phyloP scores from a whole-genome alignment of 495 filamentous ascomycete species.

The Trichoderma reesei region DNA sequence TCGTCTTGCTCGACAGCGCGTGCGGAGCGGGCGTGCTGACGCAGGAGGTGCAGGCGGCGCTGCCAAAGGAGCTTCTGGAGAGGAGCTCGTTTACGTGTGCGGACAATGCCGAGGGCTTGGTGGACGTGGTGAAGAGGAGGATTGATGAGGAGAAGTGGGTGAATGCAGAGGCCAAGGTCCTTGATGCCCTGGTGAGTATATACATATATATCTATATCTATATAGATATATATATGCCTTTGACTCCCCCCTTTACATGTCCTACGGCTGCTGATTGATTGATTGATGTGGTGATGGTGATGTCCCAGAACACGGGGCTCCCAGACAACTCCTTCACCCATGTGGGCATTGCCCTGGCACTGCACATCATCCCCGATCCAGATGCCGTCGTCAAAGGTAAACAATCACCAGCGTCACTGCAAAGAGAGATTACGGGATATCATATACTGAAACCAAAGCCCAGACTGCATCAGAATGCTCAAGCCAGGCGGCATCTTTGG shows the following conservation, averaged over 20 bases:
- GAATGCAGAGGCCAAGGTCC: constrained; percentile 21
- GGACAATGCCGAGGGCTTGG: constrained; percentile 24
- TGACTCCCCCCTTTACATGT: background rate
- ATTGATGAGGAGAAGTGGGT: constrained; percentile 23
- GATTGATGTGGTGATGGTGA: too few relatives aligned
- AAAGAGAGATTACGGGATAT: background rate
- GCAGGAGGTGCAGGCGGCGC: constrained; percentile 20
- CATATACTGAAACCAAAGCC: constrained; percentile 10
- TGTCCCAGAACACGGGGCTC: constrained; percentile 23
- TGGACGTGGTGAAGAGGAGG: constrained; percentile 22
- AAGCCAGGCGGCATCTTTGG: constrained; percentile 30
- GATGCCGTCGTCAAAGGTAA: constrained; percentile 29
- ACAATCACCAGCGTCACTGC: background rate
- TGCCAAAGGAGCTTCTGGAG: constrained; percentile 21
- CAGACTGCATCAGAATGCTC: constrained; percentile 30
- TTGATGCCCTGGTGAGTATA: constrained; percentile 29
- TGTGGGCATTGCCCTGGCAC: constrained; percentile 32
- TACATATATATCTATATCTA: background rate
- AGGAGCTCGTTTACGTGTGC: constrained; percentile 31
- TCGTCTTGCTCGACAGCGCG: constrained; percentile 31
- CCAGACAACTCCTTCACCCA: constrained; percentile 25
- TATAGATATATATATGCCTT: background rate
- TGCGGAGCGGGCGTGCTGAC: constrained; percentile 34
- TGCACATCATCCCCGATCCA: constrained; percentile 33
- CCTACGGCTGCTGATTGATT: too few relatives aligned